These are phyloP conservation scores for Blastocystis sp. DNA, from an alignment of 352 stramenopile genomes.

Conservation along the genomic window DNA sequence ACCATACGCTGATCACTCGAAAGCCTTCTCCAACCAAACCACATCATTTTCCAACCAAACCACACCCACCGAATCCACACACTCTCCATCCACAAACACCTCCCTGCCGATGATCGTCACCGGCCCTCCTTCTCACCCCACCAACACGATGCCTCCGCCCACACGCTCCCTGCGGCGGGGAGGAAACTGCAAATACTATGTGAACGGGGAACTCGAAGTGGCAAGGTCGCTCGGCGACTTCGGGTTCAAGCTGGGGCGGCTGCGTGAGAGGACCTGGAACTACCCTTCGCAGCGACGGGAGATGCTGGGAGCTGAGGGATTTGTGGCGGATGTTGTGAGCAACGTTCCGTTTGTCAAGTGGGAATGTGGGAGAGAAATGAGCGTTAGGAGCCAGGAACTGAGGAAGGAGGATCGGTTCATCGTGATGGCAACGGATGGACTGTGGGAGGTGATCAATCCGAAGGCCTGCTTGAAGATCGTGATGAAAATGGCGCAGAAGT, in stretches of 20 bases:
- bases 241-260: not conserved
- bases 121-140: not conserved
- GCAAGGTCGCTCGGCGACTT: conserved; percentile 37
- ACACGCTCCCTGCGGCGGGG: not conserved
- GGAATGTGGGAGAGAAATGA: not conserved
- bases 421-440: conserved; percentile 34
- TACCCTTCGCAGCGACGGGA: not conserved
- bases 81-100: not conserved
- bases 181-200: not conserved
- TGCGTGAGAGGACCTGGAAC: not conserved
- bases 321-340: conserved; percentile 7
- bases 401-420: not conserved
- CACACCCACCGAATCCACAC: not conserved
- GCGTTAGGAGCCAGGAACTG: not conserved
- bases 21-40: not conserved
- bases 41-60: not conserved
- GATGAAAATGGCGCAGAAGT: not conserved
- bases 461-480: conserved; percentile 30
- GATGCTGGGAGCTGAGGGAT: not conserved
- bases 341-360: conserved; percentile 9
- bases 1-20: too few species aligned
- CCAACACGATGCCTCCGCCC: not conserved
- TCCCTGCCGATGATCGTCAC: not conserved
- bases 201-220: conserved; percentile 52
- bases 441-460: conserved; percentile 46